These are phyloP conservation scores for Scytalidium sp. DNA, from an alignment of 2,329 filamentous ascomycete genomes.

Conservation along the genomic window DNA sequence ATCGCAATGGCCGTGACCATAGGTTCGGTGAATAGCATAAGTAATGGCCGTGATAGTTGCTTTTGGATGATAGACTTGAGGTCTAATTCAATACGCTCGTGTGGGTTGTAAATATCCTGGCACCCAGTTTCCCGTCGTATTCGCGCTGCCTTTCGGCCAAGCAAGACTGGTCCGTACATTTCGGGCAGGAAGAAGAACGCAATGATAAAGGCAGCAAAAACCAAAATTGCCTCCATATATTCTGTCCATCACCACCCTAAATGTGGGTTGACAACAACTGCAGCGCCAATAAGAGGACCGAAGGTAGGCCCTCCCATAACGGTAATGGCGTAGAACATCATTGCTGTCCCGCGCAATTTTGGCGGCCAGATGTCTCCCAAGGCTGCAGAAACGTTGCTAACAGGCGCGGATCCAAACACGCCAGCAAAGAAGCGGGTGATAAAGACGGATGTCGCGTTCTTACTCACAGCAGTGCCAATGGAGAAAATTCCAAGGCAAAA, in stretches of 20 bases:
- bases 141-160: conserved; percentile 28
- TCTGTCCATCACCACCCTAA: conserved; percentile 33
- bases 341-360: conserved; percentile 51
- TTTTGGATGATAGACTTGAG: conserved; percentile 24
- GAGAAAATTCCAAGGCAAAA: conserved; percentile 59
- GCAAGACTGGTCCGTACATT: conserved; percentile 43
- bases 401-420: conserved; percentile 57
- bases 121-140: conserved; percentile 30
- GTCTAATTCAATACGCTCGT: conserved; percentile 21
- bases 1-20: conserved; percentile 64
- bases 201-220: conserved; percentile 37
- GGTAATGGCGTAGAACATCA: conserved; percentile 63
- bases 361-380: conserved; percentile 60
- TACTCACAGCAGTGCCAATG: conserved; percentile 53
- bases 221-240: conserved; percentile 36
- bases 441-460: conserved; percentile 57
- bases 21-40: conserved; percentile 54
- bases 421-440: conserved; percentile 66
- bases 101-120: conserved; percentile 18
- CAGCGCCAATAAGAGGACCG: conserved; percentile 29
- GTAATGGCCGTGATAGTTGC: conserved; percentile 29
- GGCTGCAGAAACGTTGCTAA: conserved; percentile 60
- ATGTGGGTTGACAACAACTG: conserved; percentile 30
- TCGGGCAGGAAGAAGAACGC: conserved; percentile 39
- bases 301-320: conserved; percentile 61